Percentiles rank a stretch among this genome's conserved stretches.
These are phyloP conservation scores for Ophiostoma populinum DNA, from an alignment of 2,329 filamentous ascomycete species.

Conservation along the genomic window DNA sequence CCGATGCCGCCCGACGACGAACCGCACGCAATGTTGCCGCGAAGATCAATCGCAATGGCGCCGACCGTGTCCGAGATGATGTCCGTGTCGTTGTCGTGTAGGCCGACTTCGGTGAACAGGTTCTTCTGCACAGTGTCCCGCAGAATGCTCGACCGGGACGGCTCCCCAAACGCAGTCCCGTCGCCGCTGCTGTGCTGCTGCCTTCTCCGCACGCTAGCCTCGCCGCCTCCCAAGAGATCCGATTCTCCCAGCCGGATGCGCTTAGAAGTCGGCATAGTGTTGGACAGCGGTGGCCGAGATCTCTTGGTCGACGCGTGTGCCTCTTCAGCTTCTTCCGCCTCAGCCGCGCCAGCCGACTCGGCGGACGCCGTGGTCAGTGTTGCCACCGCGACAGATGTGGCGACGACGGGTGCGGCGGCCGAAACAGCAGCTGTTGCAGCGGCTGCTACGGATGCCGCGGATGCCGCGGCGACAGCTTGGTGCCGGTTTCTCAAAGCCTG, in stretches of 20 bases:
- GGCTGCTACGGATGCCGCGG: not conserved
- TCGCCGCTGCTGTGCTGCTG: slow-evolving; percentile 5
- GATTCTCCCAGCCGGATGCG: slow-evolving; percentile 1
- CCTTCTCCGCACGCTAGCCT: not conserved
- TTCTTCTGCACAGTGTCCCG: not conserved
- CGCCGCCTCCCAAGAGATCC: slow-evolving; percentile 1
- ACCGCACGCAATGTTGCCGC: slow-evolving; percentile 77
- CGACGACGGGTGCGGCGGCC: too few relatives aligned
- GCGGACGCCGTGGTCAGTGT: too few relatives aligned
- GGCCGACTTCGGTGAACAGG: not conserved
- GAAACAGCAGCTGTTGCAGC: not conserved
- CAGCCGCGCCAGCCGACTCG: too few relatives aligned
- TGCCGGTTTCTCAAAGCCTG: not conserved
- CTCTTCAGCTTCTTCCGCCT: too few relatives aligned
- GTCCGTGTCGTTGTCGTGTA: slow-evolving; percentile 19
- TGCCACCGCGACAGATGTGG: too few relatives aligned
- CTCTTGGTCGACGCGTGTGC: too few relatives aligned
- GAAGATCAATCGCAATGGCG: slow-evolving; percentile 77
- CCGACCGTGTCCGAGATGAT: slow-evolving; percentile 84
- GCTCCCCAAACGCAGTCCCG: slow-evolving; percentile 5
- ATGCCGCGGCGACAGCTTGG: not conserved
- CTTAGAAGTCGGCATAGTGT: too few relatives aligned
- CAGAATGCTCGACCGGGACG: not conserved
- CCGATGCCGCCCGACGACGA: slow-evolving; percentile 96
- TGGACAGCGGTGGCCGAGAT: too few relatives aligned